A percentile compares a stretch with the other conserved stretches of the same genome.
phyloP scores from a whole-genome alignment of 1,284 basidiomycete species.

The Tremellales sp. region DNA sequence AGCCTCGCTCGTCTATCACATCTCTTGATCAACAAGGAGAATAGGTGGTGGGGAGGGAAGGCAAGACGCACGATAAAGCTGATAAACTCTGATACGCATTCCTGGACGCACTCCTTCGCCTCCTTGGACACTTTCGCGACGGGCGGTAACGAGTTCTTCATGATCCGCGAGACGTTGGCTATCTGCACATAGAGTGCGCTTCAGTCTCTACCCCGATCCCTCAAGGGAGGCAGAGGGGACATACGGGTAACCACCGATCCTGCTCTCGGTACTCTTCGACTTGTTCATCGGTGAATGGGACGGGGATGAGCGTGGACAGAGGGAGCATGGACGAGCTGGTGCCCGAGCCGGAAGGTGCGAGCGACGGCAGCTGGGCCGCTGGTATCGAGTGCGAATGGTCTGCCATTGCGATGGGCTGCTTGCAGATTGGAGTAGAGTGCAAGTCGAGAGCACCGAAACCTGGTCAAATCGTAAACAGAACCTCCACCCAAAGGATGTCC shows the following conservation, averaged over 20 bases:
- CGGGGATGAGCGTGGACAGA: no score
- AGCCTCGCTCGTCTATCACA: slow-evolving; percentile 49
- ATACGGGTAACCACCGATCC: slow-evolving; percentile 81
- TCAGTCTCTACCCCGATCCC: not conserved
- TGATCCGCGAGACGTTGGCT: slow-evolving; percentile 90
- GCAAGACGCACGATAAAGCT: slow-evolving; percentile 64
- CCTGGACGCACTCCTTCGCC: slow-evolving; percentile 93
- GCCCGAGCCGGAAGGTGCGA: slow-evolving; percentile 9
- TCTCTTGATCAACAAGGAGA: not conserved
- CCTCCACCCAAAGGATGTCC: no score
- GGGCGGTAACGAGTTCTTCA: slow-evolving; percentile 82
- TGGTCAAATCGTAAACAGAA: no score
- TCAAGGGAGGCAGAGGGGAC: slow-evolving; percentile 33
- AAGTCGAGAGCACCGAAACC: no score
- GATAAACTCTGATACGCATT: slow-evolving; percentile 95
- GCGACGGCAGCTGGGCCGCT: slow-evolving; percentile 7
- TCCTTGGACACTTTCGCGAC: slow-evolving; percentile 97
- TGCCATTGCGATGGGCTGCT: slow-evolving; percentile 8
- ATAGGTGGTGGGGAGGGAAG: not conserved
- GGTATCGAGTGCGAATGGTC: slow-evolving; percentile 4
- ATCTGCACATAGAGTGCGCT: slow-evolving; percentile 56
- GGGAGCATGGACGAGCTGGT: no score
- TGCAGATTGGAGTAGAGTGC: no score
- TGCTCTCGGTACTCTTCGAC: slow-evolving; percentile 88
- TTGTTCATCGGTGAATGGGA: slow-evolving; percentile 75